Base-by-base conservation (phyloP, 441 rosid genomes). In the Sinapis alba region DNA sequence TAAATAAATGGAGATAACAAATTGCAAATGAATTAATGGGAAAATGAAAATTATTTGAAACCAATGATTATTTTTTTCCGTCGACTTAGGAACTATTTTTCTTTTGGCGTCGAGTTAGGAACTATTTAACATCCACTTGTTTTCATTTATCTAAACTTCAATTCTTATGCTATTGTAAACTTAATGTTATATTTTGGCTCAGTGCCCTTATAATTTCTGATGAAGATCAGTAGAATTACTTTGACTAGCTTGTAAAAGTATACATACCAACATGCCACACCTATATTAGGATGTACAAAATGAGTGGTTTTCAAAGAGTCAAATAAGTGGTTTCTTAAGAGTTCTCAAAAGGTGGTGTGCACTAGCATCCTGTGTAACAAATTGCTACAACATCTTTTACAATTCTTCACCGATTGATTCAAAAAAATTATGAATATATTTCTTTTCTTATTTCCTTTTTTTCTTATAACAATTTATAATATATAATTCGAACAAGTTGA, bases 61-160 rank as follows among this genome's bases (percentile, higher is more conserved):
- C 51, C 51, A n/a, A 45, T n/a, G 51, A 45, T 45, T 45, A 45
- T 30, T 27, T 41, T 65, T 76, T 68, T 5, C 69, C 74, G 41
- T 75, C 47, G 56, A 51, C 63, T 61, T 50, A 7, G 68, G 62
- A 68, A 75, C 63, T 45, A 36, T 41, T 56, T 68, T 73, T 20
- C 18, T 30, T 21, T 43, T 73, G 47, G 71, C 66, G 19, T 43
- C 36, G 27, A 65, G 65, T 41, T 38, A 58, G 5, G 23, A 58
- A 30, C 38, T 34, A 43, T 62, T 38, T 62, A 62, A 34, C 45
- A 43, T n/a, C 74, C 50, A 68, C 64, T 75, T 75, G 73, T 21
- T n/a, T 41, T 57, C 8, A 26, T 12, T 41, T 12, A 38, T 38
- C 64, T 41, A 19, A 18, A 12, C 19, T 54, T 65, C 11, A 27